Evolutionary conservation across 1,284 basidiomycete genomes (phyloP), one percentile per base, ranked within the genome.

Genomic region (Ustilago loliicola): DNA sequence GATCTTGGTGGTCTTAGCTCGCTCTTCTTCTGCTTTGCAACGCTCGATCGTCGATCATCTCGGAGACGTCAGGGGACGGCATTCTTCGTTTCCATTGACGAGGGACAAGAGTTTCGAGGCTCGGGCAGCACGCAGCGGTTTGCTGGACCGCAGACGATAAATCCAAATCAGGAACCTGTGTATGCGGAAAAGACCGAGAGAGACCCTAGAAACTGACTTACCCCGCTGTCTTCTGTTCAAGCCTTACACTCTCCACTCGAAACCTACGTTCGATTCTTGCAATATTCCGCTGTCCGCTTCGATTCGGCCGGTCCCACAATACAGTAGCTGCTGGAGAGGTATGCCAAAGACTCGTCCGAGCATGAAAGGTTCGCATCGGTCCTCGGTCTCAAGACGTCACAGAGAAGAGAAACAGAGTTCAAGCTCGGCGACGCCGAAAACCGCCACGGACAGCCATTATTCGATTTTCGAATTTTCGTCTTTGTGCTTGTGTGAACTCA

Each of bases 21-120:
- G 25, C 8, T 19, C 25, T 25, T 32, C 19, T 27, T 21, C 15
- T 17, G 27, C 15, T 3, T 56, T 15, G 23, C 53, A 19, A 25
- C 21, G 42, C 19, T 45, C 42, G 42, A 23, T 29, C 50, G 36
- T 36, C 38, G 59, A 67, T 61, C 65, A 34, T 52, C 34, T 42
- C 47, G 45, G 45, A 57, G 13, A 57, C 21, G 59, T 5, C 65
- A 67, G 65, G 38, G n/a, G n/a, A 36, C 30, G 65, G 30, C 36
- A 61, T 56, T 29, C 23, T 47, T 32, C 25, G 15, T 42, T 36
- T 36, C 13, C 5, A 45, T n/a, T 7, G 25, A 25, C 10, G 34
- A 23, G 34, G 23, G 29, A 40, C 32, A 56, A 27, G 32, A 27
- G 19, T 45, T 45, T 21, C 42, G n/a, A 45, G n/a, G 27, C 29